Evolutionary conservation across 2,329 filamentous ascomycete genomes (phyloP), one percentile per base, ranked within the genome.

Genomic region (Phaeosphaeria sp.): DNA sequence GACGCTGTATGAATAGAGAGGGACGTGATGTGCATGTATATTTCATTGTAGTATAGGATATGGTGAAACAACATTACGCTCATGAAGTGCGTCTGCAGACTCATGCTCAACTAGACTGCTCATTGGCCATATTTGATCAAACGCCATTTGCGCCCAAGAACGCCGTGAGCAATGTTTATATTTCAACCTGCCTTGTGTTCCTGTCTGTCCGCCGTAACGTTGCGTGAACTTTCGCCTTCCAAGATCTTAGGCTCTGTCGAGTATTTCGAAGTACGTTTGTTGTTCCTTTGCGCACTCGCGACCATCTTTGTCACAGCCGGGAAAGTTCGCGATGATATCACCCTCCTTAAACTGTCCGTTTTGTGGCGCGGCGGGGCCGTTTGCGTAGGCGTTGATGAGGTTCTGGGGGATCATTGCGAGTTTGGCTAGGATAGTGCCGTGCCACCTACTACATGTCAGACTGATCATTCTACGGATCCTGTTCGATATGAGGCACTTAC

Each of bases 351-450:
- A 98, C 48, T 85, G 82, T 17, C 85, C 86, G 56, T 82, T 76
- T 10, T 70, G 66, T 2, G 60, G 55, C 41, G 63, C 60, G 3
- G 67, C 66, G n/a, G 71, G 70, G n/a, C 72, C 73, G 6, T 61
- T 57, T 9, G 64, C 88, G 77, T 97, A 98, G 0, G 91, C 86
- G 72, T 96, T 96, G 74, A 99, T 81, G 33, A 85, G 83, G 51
- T 89, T 86, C 78, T 99, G 95, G 2, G 94, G 93, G n/a, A 99
- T 84, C 21, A 99, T 83, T 1, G 91, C 93, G 60, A 98, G 81
- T 73, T 93, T 95, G 39, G 94, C 92, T 11, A 99, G 85, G 46
- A 99, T 90, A 0, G 95, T 99, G 25, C 94, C 93, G 74, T 99
- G 95, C 96, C 95, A 99, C 82, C 97, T 94, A 22, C 6, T 15